Conservation (phyloP, 1,284 basidiomycete genomes). For the Irpex sp. region DNA sequence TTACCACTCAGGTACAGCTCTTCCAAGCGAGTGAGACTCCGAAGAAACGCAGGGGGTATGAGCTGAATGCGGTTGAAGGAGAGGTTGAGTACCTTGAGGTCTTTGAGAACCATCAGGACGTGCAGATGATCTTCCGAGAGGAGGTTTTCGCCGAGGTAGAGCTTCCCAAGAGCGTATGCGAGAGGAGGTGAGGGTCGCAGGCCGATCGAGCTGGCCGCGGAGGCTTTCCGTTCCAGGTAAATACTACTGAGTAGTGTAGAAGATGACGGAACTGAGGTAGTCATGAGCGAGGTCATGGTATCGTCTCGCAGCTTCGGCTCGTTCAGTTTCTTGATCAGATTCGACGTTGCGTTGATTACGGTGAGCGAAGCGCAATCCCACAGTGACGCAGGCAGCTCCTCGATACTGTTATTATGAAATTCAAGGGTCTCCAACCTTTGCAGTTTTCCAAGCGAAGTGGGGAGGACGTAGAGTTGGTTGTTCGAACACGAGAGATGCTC, state of each 20-base stretch:
- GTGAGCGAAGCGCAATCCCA: slow-evolving; percentile 84
- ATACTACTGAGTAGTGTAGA: slow-evolving; percentile 5
- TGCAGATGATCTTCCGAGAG: slow-evolving; percentile 83
- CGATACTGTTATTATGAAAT: slow-evolving; percentile 90
- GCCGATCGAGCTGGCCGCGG: slow-evolving; percentile 32
- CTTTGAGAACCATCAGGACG: slow-evolving; percentile 70
- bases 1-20: slow-evolving; percentile 95
- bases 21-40: slow-evolving; percentile 66
- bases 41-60: slow-evolving; percentile 77
- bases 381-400: slow-evolving; percentile 70
- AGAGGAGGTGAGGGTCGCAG: slow-evolving; percentile 52
- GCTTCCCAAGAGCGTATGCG: slow-evolving; percentile 66
- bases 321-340: slow-evolving; percentile 76
- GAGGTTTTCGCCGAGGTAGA: slow-evolving; percentile 90
- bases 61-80: slow-evolving; percentile 97
- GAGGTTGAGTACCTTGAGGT: slow-evolving; percentile 84
- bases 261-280: slow-evolving; percentile 2
- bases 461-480: slow-evolving; percentile 82
- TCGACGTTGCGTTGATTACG: slow-evolving; percentile 87
- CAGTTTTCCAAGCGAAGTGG: slow-evolving; percentile 75
- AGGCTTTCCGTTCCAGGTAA: slow-evolving; percentile 40
- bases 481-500: slow-evolving; percentile 83
- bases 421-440: slow-evolving; percentile 79
- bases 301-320: slow-evolving; percentile 41
- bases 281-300: background rate